Evolutionary conservation across 1,284 basidiomycete species (phyloP).

Genomic region (Volvariella volvacea): DNA sequence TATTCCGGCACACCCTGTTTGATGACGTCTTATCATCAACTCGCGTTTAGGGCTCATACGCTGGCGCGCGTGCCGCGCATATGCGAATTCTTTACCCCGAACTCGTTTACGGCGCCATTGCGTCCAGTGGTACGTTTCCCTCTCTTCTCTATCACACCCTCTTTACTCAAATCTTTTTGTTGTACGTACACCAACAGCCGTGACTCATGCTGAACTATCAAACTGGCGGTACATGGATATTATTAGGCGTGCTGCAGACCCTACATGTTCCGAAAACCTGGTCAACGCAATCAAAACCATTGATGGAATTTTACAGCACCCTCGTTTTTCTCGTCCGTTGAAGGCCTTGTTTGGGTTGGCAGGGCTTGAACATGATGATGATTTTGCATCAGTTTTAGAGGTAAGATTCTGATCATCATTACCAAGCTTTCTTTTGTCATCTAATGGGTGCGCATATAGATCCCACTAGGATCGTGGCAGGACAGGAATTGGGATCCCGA

Average conservation of each 20-base stretch:
- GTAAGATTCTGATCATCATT: constrained; percentile 28
- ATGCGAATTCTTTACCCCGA: constrained; percentile 87
- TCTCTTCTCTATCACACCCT: constrained; percentile 1
- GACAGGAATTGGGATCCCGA: constrained; percentile 68
- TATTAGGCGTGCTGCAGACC: constrained; percentile 71
- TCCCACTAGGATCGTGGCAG: constrained; percentile 41
- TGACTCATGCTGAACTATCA: constrained; percentile 66
- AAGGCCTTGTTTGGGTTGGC: constrained; percentile 73
- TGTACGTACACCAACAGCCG: constrained; percentile 41
- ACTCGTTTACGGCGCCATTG: constrained; percentile 87
- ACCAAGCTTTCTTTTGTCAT: neutral
- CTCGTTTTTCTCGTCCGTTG: constrained; percentile 37
- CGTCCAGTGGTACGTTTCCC: constrained; percentile 65
- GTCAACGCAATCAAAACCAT: constrained; percentile 58
- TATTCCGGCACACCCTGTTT: neutral
- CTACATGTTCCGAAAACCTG: constrained; percentile 65
- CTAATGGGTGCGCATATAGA: constrained; percentile 17
- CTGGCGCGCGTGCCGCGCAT: constrained; percentile 90
- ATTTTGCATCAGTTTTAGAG: constrained; percentile 69
- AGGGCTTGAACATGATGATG: constrained; percentile 63
- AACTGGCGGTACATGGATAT: constrained; percentile 89
- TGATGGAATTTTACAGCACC: constrained; percentile 50
- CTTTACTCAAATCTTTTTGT: neutral
- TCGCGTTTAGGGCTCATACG: constrained; percentile 68
- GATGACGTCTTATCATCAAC: neutral